Base-by-base conservation (phyloP, 2,329 filamentous ascomycete genomes). In the Diaporthe helianthi region DNA sequence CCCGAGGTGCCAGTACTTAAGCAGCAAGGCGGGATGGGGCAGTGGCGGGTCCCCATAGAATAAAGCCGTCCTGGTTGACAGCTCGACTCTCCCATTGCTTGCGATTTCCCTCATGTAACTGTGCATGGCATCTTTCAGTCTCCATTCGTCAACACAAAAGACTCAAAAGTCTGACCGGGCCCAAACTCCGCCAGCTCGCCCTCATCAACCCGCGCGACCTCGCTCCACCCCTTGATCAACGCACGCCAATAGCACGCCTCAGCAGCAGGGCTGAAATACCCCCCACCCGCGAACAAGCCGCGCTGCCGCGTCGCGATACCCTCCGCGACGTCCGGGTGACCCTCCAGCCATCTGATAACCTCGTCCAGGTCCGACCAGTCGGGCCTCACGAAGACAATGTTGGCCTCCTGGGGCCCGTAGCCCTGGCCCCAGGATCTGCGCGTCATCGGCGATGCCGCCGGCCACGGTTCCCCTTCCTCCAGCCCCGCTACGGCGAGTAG, bases 201-300 rank as follows among this genome's bases (percentile, higher is more conserved):
- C 36, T 77, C 79, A 19, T 80, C 78, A 0, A 76, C 73, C 49
- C 75, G 75, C 36, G 77, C 84, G 13, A 85, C 80, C 46, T 76
- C 71, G 66, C 76, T 79, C 85, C 85, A 87, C 0, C 83, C 83
- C 67, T 79, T 78, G 26, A 87, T 74, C 71, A 85, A 67, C 0
- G 80, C 82, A 49, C 85, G 79, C 85, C 85, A 87, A 76, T 87
- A 87, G 72, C 85, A 87, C 69, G 75, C 77, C 75, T 86, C 85
- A 0, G 84, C 83, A n/a, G 84, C 84, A 17, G 80, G 80, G 69
- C 82, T 83, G 54, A 85, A 76, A 73, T 85, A 84, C 0, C 84
- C 84, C 0, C 77, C 79, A 15, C 76, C 80, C 1, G 79, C 78
- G 73, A 83, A 84, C 60, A 81, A 65, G 17, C 77, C 79, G 64